Evolutionary conservation across 371 early-diverging fungal species (phyloP), one percentile per base, ranked within the genome.

Genomic region (Pancytospora philotis): DNA sequence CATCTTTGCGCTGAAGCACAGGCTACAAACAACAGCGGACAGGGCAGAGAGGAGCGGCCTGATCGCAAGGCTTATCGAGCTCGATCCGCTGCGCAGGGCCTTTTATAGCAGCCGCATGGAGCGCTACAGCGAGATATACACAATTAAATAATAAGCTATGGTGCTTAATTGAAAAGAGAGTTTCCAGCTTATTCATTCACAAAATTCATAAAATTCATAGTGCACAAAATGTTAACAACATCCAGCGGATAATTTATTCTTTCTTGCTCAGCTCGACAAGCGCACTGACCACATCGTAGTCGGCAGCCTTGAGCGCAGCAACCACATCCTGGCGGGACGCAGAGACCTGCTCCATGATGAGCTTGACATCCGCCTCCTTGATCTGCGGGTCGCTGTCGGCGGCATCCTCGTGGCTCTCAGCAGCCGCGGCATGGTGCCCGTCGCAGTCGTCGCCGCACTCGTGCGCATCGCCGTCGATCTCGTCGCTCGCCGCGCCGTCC

Each of bases 271-370:
- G 62, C 16, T 66, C 41, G 39, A 73, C 60, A 58, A 78, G 61
- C 35, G 73, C 70, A 34, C 35, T 16, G 13, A 78, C 69, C 28
- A 76, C 73, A 69, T 78, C 76, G 32, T 74, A 64, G 36, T 64
- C 61, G 50, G 62, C 37, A 1, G 72, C 69, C n/a, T 36, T 56
- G 1, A 78, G 56, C 22, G 70, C 67, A 53, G 67, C 62, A 31
- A 71, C 66, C 27, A 72, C 71, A 25, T 72, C 71, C 34, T 73
- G 64, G 49, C 62, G 34, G 32, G 73, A 52, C 28, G 66, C 61
- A 3, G 57, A 65, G 1, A 50, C 55, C 39, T 78, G 71, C 22
- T 48, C 51, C 52, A 73, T 59, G 2, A 76, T 63, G 3, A 78
- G 60, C 31, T 64, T 53, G 60, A 76, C 68, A 34, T 74, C 73